Base-by-base conservation (phyloP, 371 early-diverging fungal species). In the Saksenaea vasiformis region DNA sequence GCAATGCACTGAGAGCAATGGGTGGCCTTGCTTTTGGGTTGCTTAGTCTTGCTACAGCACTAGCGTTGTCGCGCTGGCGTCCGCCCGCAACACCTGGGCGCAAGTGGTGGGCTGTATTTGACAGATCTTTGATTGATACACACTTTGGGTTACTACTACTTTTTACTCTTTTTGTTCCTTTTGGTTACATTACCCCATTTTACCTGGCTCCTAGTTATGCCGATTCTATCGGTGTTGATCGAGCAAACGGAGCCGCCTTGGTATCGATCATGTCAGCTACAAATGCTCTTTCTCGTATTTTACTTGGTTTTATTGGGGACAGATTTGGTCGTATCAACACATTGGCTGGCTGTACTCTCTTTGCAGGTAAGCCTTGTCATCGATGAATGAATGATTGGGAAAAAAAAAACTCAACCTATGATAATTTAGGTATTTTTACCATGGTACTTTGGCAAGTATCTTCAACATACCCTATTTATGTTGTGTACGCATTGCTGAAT, bases 401-500 rank as follows among this genome's bases (percentile, higher is more conserved):
- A 31, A 31, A 34, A 15, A 58, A 35, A 5, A 19, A 35, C 43
- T 22, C n/a, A 13, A 35, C 9, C 22, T 4, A 3, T 8, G 14
- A 39, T 11, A 17, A 5, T 39, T 3, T 39, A 74, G 78, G 68
- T 43, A 19, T 86, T 1, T 76, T 85, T 26, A 82, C 84, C 7
- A 74, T 88, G 67, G 55, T 87, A 3, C 60, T 90, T 36, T 91
- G 91, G 91, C 85, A 86, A 14, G 83, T 85, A 67, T 72, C 84
- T 5, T 77, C 76, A 7, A 71, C 68, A 0, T 67, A 74, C 15
- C 82, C 77, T 0, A 70, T 72, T 1, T 79, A 80, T 62, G 71
- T 83, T 11, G 69, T 80, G 2, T 85, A 86, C 61, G 76, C 71
- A 14, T 56, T 88, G 8, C 37, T 80, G 8, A 82, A 80, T 41